Conservation (phyloP, 1,284 basidiomycete genomes). For the Malassezia globosa region DNA sequence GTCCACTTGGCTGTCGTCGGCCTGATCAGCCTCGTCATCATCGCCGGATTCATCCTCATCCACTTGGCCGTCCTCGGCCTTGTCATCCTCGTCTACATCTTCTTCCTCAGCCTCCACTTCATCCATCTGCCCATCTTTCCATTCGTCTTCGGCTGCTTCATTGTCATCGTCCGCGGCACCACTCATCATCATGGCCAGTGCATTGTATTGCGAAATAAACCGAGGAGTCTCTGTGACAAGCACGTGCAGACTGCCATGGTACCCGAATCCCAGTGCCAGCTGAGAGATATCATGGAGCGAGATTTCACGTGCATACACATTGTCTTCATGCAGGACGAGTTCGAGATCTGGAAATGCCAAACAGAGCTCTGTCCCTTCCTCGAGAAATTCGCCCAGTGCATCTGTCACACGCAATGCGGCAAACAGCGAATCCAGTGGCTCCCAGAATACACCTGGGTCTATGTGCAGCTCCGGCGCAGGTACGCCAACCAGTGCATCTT, state of each 20-base stretch:
- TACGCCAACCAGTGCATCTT: slow-evolving; percentile 15
- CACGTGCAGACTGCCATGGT: slow-evolving; percentile 29
- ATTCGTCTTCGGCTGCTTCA: slow-evolving; percentile 4
- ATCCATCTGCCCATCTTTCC: not conserved
- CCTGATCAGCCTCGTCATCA: slow-evolving; percentile 4
- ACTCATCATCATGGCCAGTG: slow-evolving; percentile 31
- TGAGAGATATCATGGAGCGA: slow-evolving; percentile 35
- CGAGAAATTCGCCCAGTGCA: slow-evolving; percentile 44
- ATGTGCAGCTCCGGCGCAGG: slow-evolving; percentile 28
- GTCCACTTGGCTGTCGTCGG: too few species aligned
- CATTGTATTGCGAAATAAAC: slow-evolving; percentile 41
- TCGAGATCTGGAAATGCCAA: slow-evolving; percentile 33
- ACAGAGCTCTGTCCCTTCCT: slow-evolving; percentile 32
- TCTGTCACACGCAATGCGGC: slow-evolving; percentile 27
- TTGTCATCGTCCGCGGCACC: slow-evolving; percentile 12
- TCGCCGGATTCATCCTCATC: not conserved
- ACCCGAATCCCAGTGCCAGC: slow-evolving; percentile 30
- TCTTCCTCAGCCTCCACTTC: not conserved
- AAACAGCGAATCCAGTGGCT: slow-evolving; percentile 37
- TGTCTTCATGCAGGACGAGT: slow-evolving; percentile 35
- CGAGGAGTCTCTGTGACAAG: slow-evolving; percentile 28
- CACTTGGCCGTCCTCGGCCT: not conserved
- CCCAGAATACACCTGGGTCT: slow-evolving; percentile 25
- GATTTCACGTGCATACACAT: slow-evolving; percentile 37
- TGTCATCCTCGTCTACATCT: not conserved